A percentile compares a stretch with the other conserved stretches of the same genome.
phyloP scores from a whole-genome alignment of 108 stramenopile genomes.

The Halocafeteria seosinensis region DNA sequence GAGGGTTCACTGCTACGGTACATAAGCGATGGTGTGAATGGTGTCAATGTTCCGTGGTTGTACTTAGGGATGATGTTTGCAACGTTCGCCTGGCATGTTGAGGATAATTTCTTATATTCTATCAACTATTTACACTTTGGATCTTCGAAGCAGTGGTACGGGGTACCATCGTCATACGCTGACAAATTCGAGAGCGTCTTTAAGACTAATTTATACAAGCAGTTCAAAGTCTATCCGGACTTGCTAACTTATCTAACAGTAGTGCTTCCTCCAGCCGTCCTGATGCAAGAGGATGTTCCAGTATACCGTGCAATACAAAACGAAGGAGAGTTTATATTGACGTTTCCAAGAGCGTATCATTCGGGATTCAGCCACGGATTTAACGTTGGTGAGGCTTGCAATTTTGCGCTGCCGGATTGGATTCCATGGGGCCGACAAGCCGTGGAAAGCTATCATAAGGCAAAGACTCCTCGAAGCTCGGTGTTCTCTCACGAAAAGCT shows the following conservation, averaged over 20 bases:
- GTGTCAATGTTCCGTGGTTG: constrained; percentile 81
- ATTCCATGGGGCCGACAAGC: constrained; percentile 68
- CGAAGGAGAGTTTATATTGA: constrained; percentile 71
- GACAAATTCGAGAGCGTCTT: constrained; percentile 19
- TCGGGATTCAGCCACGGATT: constrained; percentile 83
- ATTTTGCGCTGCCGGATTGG: constrained; percentile 76
- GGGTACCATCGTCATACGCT: constrained; percentile 38
- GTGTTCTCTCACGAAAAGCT: not conserved
- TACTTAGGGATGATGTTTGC: constrained; percentile 82
- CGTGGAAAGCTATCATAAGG: constrained; percentile 54
- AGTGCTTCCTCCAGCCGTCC: constrained; percentile 65
- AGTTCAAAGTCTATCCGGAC: constrained; percentile 65
- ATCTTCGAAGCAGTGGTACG: constrained; percentile 92
- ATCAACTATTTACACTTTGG: constrained; percentile 94
- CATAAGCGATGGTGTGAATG: constrained; percentile 70
- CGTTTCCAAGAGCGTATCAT: constrained; percentile 88
- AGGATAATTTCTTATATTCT: constrained; percentile 93
- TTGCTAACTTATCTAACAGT: constrained; percentile 80
- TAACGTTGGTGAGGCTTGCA: constrained; percentile 77
- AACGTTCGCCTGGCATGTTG: constrained; percentile 97
- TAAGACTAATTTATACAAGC: constrained; percentile 53
- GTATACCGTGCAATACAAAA: constrained; percentile 70
- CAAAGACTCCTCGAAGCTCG: not conserved
- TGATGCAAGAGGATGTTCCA: constrained; percentile 56
- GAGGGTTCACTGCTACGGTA: constrained; percentile 64